Evolutionary conservation across 2,329 filamentous ascomycete genomes (phyloP).

Genomic region (Colletotrichum liriopes): DNA sequence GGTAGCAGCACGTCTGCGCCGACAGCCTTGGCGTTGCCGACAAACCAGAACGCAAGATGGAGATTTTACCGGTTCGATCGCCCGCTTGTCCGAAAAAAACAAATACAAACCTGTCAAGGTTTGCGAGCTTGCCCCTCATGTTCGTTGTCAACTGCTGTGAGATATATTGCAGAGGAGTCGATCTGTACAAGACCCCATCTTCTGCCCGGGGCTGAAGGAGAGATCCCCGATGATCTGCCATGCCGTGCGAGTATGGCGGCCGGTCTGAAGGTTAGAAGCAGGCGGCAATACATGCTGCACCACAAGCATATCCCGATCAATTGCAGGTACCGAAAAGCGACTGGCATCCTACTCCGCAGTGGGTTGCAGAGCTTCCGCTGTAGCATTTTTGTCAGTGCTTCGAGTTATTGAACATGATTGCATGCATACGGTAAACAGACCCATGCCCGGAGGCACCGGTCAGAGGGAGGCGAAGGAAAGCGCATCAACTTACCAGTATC

Average conservation of each 20-base stretch:
- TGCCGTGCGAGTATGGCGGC: constrained; percentile 20
- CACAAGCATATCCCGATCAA: constrained; percentile 35
- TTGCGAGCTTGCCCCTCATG: constrained; percentile 20
- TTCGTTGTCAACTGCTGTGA: constrained; percentile 29
- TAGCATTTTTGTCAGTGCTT: constrained; percentile 30
- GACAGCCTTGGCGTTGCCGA: constrained; percentile 20
- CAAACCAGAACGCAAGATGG: constrained; percentile 2
- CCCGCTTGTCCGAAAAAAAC: constrained; percentile 26
- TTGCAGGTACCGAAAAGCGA: constrained; percentile 52
- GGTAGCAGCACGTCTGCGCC: constrained; percentile 14
- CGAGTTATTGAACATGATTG: neutral
- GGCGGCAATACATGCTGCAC: constrained; percentile 20
- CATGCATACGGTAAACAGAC: neutral
- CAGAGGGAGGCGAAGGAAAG: neutral
- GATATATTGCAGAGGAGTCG: constrained; percentile 10
- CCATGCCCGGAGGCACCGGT: constrained; percentile 10
- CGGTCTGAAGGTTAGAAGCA: constrained; percentile 25
- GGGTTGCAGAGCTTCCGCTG: constrained; percentile 48
- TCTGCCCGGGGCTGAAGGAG: neutral
- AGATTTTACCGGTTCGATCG: constrained; percentile 7
- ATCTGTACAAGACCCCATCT: neutral
- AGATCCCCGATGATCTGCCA: constrained; percentile 8
- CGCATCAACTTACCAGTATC: constrained; percentile 52
- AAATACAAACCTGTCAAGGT: constrained; percentile 3
- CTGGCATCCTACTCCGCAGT: constrained; percentile 56